Evolutionary conservation across 345 rosid genomes (phyloP).

Genomic region (Chamaenerion angustifolium): DNA sequence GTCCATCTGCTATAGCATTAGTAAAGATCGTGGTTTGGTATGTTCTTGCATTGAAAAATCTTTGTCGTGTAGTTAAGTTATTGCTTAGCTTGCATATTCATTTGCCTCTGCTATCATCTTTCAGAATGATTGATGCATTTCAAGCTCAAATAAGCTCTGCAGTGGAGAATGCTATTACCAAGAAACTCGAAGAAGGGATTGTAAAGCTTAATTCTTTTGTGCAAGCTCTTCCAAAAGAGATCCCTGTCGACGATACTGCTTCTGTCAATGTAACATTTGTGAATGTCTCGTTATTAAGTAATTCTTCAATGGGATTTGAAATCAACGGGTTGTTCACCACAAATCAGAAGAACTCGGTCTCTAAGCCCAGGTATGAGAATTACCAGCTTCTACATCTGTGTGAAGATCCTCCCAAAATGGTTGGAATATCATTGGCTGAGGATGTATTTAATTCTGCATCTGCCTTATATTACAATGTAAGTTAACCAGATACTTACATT

Average conservation of each 20-base stretch:
- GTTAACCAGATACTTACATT: conserved; percentile 11
- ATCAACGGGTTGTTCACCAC: conserved; percentile 68
- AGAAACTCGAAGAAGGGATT: conserved; percentile 61
- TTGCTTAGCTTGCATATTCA: too few relatives aligned
- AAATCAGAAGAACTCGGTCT: conserved; percentile 14
- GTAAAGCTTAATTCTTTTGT: conserved; percentile 62
- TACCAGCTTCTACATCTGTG: conserved; percentile 37
- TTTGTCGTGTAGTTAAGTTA: too few relatives aligned
- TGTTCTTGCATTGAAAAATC: too few relatives aligned
- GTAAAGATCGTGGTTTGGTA: too few relatives aligned
- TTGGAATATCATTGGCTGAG: conserved; percentile 76
- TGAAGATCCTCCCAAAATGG: conserved; percentile 57
- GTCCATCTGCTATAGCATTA: too few relatives aligned
- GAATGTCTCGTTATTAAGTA: conserved; percentile 43
- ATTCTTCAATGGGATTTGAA: conserved; percentile 68
- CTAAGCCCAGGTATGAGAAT: conserved; percentile 13
- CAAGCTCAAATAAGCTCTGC: conserved; percentile 61
- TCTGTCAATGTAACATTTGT: conserved; percentile 77
- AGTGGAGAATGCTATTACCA: conserved; percentile 68
- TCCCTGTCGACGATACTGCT: conserved; percentile 82
- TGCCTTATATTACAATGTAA: conserved; percentile 73
- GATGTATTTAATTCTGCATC: conserved; percentile 88
- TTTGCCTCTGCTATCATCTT: neutral
- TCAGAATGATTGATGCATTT: conserved; percentile 85
- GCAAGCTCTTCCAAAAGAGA: conserved; percentile 72